Conservation (phyloP, 495 filamentous ascomycete genomes). For the Astrothelium macrocarpum region DNA sequence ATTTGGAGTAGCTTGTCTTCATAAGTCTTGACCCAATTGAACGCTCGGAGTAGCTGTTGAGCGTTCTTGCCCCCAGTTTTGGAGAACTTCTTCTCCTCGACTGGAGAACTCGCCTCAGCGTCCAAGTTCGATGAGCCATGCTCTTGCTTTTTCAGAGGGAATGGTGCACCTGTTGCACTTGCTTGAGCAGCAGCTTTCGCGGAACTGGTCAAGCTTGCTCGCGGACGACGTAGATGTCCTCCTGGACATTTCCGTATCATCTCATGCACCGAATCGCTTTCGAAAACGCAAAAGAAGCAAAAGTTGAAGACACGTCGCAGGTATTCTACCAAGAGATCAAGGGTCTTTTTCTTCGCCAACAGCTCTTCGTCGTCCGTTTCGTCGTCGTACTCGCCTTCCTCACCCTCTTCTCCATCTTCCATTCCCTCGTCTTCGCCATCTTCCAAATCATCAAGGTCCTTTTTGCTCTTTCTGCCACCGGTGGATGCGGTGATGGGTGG, state of each 20-base stretch:
- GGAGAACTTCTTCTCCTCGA: constrained; percentile 49
- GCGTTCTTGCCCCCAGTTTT: constrained; percentile 65
- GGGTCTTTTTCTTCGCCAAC: constrained; percentile 87
- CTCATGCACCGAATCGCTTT: constrained; percentile 94
- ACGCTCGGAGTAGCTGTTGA: constrained; percentile 84
- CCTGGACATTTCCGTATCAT: constrained; percentile 91
- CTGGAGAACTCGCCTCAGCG: constrained; percentile 41
- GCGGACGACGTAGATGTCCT: constrained; percentile 85
- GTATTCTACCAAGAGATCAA: constrained; percentile 94
- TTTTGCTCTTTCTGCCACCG: constrained; percentile 50
- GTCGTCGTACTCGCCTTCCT: constrained; percentile 71
- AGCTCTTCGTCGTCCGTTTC: constrained; percentile 83
- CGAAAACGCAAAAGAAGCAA: constrained; percentile 99
- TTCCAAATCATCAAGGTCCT: constrained; percentile 49
- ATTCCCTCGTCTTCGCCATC: constrained; percentile 58
- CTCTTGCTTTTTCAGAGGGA: constrained; percentile 67
- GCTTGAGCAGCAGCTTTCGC: constrained; percentile 79
- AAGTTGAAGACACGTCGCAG: constrained; percentile 94
- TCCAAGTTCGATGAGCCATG: constrained; percentile 37
- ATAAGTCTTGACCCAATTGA: constrained; percentile 99
- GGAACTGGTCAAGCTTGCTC: constrained; percentile 66
- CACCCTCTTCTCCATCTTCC: constrained; percentile 60
- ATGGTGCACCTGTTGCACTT: constrained; percentile 67
- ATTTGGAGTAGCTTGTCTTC: constrained; percentile 93
- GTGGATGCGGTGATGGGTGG: constrained; percentile 50